Base-by-base conservation (phyloP, 371 early-diverging fungal genomes). In the Rhizopus delemar region DNA sequence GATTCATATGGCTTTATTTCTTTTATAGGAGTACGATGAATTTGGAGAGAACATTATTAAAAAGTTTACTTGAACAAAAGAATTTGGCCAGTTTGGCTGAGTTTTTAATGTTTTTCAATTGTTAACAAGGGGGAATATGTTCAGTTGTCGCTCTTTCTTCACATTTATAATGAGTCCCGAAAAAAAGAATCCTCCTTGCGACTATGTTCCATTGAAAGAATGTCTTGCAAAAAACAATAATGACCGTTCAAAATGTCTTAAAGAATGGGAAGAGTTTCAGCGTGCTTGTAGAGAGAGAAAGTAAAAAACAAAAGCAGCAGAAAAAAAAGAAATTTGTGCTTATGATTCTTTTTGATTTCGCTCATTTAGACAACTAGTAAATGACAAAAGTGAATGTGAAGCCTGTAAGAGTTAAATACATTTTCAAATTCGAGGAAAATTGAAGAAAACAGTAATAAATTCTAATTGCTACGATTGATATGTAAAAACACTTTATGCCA, bases 261-360 rank as follows among this genome's bases (percentile, higher is more conserved):
- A 84, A 43, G 88, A 87, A 71, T 83, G 86, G 86, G 66, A 78
- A 28, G 86, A 82, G 34, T 87, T 87, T 55, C 77, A 80, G 59
- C 65, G 64, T 4, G 81, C 80, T 8, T 87, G 86, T 58, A 68
- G 67, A 22, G 67, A 67, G 59, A 74, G 64, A 49, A 62, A 70
- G 69, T 68, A 60, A 54, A 43, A 28, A 11, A 36, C 6, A 6
- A 36, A 36, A 36, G 15, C 9, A 52, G 41, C 22, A 22, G n/a
- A 22, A 5, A 12, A 6, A 58, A 29, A n/a, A 31, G 6, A 7
- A 32, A 33, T 5, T 9, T 32, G 28, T 13, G 38, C 2, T 52
- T 28, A 28, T 32, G 6, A 8, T 36, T 36, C 11, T 41, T 51
- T 16, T 33, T 39, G 16, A 33, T 45, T 8, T 41, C 13, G 41